Base-by-base conservation (phyloP, 75 land plant genomes). In the Cupressus sempervirens region DNA sequence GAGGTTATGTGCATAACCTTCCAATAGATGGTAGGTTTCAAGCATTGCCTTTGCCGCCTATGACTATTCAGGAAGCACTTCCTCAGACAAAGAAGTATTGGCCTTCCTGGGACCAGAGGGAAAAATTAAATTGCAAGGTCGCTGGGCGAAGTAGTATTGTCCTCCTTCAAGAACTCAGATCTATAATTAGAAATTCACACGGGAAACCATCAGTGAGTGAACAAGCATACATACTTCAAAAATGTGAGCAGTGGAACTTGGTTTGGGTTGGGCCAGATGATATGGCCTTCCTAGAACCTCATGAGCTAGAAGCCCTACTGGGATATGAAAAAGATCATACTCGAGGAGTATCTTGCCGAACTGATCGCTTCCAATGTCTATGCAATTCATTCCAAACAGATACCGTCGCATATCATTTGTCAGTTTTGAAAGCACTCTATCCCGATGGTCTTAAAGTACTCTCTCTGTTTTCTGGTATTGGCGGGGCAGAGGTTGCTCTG, bases 341-440 rank as follows among this genome's bases (percentile, higher is more conserved):
- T 30, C 86, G 98, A 67, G 95, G 95, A 26, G 91, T 89, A 67
- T 91, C 94, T 23, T 90, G 90, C 68, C 76, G 87, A 35, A 91
- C 90, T 13, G 92, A 93, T 50, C 85, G 95, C 62, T 89, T 81
- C 41, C 87, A 89, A 53, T 85, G 94, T 0, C 84, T 96, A n/a
- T 94, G 97, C 0, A 96, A 96, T 86, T 93, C 97, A 30, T 94
- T 96, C 86, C 97, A 95, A 81, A 88, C 87, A 26, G 92, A 92
- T 52, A 90, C 95, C 15, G 85, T 96, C 7, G 98, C 91, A 0
- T 95, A 91, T 81, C 90, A 92, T 86, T 86, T 96, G 3, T 96
- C 98, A 1, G 84, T 81, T n/a, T 84, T 95, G 84, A 95, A 87
- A 86, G 10, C 68, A 6, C 43, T 93, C 30, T 95, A 84, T 76